A percentile compares a stretch with the other conserved stretches of the same genome.
Evolutionary conservation across 2,329 filamentous ascomycete genomes (phyloP).

Genomic region (Fusarium xyrophilum): DNA sequence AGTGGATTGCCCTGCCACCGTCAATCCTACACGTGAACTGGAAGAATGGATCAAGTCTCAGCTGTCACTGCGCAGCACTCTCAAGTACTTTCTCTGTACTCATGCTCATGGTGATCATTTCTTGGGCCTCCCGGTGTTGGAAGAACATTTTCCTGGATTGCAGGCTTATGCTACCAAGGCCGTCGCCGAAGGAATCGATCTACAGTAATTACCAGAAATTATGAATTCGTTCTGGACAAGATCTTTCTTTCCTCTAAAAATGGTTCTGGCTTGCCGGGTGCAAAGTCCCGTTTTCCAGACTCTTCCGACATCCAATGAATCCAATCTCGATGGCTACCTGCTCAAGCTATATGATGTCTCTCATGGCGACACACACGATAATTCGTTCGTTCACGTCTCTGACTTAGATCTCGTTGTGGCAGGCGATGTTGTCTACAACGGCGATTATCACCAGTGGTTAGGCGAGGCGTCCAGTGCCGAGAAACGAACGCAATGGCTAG

Average conservation of each 20-base stretch:
- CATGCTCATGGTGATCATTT: not conserved
- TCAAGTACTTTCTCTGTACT: not conserved
- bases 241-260: not conserved
- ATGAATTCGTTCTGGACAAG: not conserved
- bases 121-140: not conserved
- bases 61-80: not conserved
- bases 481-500: not conserved
- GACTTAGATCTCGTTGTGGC: not conserved
- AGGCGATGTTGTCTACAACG: not conserved
- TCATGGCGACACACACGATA: not conserved
- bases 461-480: not conserved
- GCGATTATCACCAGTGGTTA: not conserved
- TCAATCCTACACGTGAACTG: not conserved
- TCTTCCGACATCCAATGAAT: not conserved
- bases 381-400: not conserved
- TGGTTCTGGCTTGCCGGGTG: not conserved
- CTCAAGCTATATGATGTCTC: not conserved
- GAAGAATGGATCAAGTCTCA: not conserved
- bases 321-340: not conserved
- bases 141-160: not conserved
- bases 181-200: not conserved
- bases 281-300: not conserved
- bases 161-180: not conserved
- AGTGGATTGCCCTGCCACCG: not conserved
- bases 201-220: not conserved